These are phyloP conservation scores for Pleurotus giganteus DNA, from an alignment of 768 basidiomycete species.

Conservation along the genomic window DNA sequence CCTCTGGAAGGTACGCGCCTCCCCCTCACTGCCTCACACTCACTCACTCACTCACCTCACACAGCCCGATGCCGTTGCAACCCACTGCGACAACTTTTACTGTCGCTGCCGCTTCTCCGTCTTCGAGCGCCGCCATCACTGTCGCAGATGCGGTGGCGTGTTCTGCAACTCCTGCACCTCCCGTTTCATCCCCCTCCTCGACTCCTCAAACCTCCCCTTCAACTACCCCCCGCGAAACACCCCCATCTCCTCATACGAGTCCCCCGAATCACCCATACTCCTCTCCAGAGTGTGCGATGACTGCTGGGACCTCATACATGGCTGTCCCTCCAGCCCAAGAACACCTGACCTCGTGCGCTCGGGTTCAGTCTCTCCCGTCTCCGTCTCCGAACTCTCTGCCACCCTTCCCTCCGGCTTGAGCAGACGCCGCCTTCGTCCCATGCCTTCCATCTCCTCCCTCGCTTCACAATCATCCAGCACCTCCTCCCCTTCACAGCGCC, in stretches of 20 bases:
- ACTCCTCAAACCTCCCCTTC: constrained; percentile 69
- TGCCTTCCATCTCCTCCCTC: constrained; percentile 17
- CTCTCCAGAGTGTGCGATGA: constrained; percentile 72
- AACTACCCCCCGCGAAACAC: constrained; percentile 67
- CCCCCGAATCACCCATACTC: constrained; percentile 57
- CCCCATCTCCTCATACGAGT: constrained; percentile 56
- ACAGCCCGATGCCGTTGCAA: constrained; percentile 61
- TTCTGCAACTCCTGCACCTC: constrained; percentile 67
- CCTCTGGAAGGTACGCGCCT: constrained; percentile 79
- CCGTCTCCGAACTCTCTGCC: constrained; percentile 35
- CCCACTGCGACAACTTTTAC: constrained; percentile 70
- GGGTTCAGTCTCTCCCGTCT: constrained; percentile 28
- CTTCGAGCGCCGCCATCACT: constrained; percentile 78
- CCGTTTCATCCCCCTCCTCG: constrained; percentile 61
- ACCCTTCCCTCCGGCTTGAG: constrained; percentile 11
- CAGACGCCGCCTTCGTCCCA: constrained; percentile 10
- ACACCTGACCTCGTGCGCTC: constrained; percentile 35
- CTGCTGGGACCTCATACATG: constrained; percentile 75
- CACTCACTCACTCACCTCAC: background rate
- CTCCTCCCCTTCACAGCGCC: constrained; percentile 16
- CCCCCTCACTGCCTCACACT: background rate
- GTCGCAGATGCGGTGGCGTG: constrained; percentile 81
- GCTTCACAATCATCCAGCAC: constrained; percentile 21
- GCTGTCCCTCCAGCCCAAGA: constrained; percentile 43
- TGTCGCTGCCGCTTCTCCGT: constrained; percentile 66